Conservation (phyloP, 2,329 filamentous ascomycete genomes). For the Graphilbum sp. region DNA sequence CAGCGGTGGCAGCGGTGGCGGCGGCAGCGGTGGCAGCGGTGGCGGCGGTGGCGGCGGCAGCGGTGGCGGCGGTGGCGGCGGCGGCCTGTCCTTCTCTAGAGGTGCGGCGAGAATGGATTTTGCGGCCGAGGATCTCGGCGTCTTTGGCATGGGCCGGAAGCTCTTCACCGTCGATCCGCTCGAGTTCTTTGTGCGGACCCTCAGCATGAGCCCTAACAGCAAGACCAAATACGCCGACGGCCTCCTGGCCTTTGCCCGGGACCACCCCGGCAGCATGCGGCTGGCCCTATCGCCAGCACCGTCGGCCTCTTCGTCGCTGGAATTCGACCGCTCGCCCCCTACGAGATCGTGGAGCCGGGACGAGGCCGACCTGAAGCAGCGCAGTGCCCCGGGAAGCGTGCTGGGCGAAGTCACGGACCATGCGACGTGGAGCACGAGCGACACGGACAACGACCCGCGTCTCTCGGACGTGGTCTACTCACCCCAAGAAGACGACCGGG, state of each 20-base stretch:
- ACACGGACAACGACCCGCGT: background rate
- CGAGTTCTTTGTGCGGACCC: slow-evolving; percentile 25
- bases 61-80: too few relatives aligned
- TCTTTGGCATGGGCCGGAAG: slow-evolving; percentile 16
- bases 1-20: too few relatives aligned
- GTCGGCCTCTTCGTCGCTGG: slow-evolving; percentile 8
- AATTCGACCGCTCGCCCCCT: background rate
- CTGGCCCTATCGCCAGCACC: slow-evolving; percentile 18
- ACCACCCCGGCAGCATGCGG: slow-evolving; percentile 21
- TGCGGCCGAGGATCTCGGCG: slow-evolving; percentile 14
- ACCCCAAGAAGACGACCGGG: background rate
- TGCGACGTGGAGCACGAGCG: background rate
- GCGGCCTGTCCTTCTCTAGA: too few relatives aligned
- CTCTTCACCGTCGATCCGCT: slow-evolving; percentile 22
- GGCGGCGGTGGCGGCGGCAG: too few relatives aligned
- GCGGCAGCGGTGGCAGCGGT: too few relatives aligned
- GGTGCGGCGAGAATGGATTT: slow-evolving; percentile 15
- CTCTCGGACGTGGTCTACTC: background rate
- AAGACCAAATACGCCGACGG: slow-evolving; percentile 25
- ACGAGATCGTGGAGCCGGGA: background rate
- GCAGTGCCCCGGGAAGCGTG: slow-evolving; percentile 2
- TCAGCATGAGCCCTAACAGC: slow-evolving; percentile 27
- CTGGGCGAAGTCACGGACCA: slow-evolving; percentile 4
- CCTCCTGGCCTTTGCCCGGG: slow-evolving; percentile 23
- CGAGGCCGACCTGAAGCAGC: background rate